Evolutionary conservation across 1,139 yeast species (phyloP), one percentile per base, ranked within the genome.

Genomic region (Hansenula sp.): DNA sequence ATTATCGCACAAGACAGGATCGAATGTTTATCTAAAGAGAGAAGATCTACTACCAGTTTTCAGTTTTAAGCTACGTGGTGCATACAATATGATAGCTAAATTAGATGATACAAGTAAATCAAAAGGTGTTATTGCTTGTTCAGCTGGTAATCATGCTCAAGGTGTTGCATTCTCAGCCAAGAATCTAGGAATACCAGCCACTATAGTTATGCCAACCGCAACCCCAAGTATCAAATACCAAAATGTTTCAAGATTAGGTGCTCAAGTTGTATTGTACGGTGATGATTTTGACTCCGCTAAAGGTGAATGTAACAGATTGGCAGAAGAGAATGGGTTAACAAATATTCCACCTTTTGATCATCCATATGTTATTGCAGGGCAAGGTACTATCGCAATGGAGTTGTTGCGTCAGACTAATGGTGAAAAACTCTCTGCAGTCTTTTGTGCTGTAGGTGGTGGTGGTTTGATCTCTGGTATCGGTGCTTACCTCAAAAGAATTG

Each of bases 91-190:
- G 95, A 84, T 92, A 56, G 94, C 97, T 30, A 86, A 90, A 55
- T 66, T 92, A 43, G 80, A 86, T 37, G 71, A 77, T 22, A 75
- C 78, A 34, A 73, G 79, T 32, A 81, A 85, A 39, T 65, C 85
- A 51, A 77, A 83, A 45, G 99, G 99, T 49, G 97, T 92, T 40
- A 84, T 94, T 60, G 97, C 98, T 0, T 92, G 97, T 56, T 88
- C 97, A 18, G 99, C 98, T 1, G 99, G 99, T 30, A 92, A 92
- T 62, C 99, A 92, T 56, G 99, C 99, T 2, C 99, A 94, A 62
- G 99, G 99, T 47, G 97, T 94, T 9, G 98, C 98, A 0, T 92
- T 68, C 59, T 85, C 96, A 14, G 96, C 97, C 4, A 79, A 77
- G 48, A 79, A 81, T 48, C 68, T 92, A 56, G 83, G 83, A 28